Percentiles rank a stretch among this genome's conserved stretches.
These are phyloP conservation scores for Globisporangium heterothallicum DNA, from an alignment of 352 stramenopile genomes.

Conservation along the genomic window DNA sequence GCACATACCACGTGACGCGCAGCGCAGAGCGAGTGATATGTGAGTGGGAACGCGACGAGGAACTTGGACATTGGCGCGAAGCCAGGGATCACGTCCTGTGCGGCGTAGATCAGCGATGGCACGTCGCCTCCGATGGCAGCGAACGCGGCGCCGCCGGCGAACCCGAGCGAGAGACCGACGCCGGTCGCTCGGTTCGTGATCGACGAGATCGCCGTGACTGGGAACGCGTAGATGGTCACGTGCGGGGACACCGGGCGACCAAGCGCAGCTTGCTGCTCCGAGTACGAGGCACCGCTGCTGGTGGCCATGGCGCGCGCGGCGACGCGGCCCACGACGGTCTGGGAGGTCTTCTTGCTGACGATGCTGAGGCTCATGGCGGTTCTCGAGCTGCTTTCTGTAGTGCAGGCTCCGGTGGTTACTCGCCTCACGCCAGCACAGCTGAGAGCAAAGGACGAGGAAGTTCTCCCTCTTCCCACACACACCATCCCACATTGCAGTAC, in stretches of 20 bases:
- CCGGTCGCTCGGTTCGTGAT: constrained; percentile 94
- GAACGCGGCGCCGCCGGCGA: constrained; percentile 56
- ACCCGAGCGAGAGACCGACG: constrained; percentile 79
- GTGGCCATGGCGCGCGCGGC: constrained; percentile 25
- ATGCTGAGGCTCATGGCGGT: constrained; percentile 8
- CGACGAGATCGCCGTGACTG: constrained; percentile 88
- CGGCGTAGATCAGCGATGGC: constrained; percentile 68
- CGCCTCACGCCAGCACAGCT: background rate
- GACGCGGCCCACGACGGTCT: constrained; percentile 4
- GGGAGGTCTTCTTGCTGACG: constrained; percentile 11
- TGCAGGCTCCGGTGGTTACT: constrained; percentile 1
- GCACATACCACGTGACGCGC: constrained; percentile 76
- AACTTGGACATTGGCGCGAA: constrained; percentile 89
- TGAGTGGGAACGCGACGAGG: constrained; percentile 89
- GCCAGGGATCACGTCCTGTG: constrained; percentile 61
- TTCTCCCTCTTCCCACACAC: background rate
- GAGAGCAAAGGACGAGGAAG: constrained; percentile 1
- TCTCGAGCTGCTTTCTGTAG: background rate
- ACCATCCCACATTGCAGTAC: constrained; percentile 1
- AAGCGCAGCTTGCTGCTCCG: constrained; percentile 76
- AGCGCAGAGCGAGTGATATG: constrained; percentile 91
- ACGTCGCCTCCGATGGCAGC: constrained; percentile 79
- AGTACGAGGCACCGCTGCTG: constrained; percentile 47
- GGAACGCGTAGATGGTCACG: constrained; percentile 95
- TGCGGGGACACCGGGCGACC: constrained; percentile 93